These are phyloP conservation scores for Orychophragmus violaceus DNA, from an alignment of 345 rosid species.

Conservation along the genomic window DNA sequence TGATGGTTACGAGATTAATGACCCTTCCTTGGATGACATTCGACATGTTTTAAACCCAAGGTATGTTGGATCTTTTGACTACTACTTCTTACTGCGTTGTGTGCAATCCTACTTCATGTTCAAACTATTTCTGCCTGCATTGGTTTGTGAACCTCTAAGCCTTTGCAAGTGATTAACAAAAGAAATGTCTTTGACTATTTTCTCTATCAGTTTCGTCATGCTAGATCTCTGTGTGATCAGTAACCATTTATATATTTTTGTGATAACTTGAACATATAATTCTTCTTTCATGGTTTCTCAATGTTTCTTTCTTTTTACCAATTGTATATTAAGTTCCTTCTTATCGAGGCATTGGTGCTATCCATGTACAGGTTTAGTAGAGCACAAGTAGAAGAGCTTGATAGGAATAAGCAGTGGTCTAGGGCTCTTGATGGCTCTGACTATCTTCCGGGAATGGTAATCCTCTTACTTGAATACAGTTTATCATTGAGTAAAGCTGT, in stretches of 20 bases:
- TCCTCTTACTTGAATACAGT: neutral
- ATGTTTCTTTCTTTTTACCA: neutral
- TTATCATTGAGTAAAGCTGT: neutral
- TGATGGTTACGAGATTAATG: conserved; percentile 94
- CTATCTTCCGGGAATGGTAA: conserved; percentile 97
- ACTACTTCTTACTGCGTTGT: neutral
- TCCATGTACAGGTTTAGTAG: conserved; percentile 55
- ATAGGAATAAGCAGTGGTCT: conserved; percentile 88
- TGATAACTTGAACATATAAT: neutral
- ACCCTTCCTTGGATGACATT: conserved; percentile 92
- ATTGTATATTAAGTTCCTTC: neutral
- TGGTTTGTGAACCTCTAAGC: neutral
- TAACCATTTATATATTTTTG: neutral
- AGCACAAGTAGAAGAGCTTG: conserved; percentile 84
- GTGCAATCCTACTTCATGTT: neutral
- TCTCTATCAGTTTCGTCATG: neutral
- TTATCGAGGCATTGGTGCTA: conserved; percentile 22
- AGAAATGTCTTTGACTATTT: neutral
- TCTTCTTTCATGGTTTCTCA: neutral
- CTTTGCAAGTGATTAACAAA: neutral
- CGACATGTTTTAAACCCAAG: conserved; percentile 91
- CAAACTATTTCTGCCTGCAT: neutral
- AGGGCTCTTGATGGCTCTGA: conserved; percentile 99
- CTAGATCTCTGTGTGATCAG: neutral
- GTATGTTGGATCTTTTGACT: conserved; percentile 27